Evolutionary conservation across 345 rosid genomes (phyloP).

Genomic region (Citrus mangshanensis): DNA sequence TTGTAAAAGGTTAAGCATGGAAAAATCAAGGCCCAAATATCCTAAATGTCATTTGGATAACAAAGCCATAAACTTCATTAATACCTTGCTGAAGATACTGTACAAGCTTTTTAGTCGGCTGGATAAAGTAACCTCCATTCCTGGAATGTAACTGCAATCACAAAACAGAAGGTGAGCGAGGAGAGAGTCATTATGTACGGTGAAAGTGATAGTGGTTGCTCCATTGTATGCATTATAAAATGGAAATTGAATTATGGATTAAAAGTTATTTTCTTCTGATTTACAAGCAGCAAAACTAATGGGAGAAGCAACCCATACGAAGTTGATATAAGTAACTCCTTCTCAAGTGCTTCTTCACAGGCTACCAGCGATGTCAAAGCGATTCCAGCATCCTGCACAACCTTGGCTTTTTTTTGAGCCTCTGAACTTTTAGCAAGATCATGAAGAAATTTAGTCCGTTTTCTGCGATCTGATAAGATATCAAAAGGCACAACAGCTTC

Average conservation of each 20-base stretch:
- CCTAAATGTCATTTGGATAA: neutral
- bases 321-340: constrained; percentile 57
- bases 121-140: constrained; percentile 74
- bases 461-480: constrained; percentile 56
- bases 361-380: constrained; percentile 64
- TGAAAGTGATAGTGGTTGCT: neutral
- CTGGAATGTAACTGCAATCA: constrained; percentile 68
- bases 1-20: neutral
- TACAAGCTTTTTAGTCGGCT: constrained; percentile 68
- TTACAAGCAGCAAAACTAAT: constrained; percentile 3
- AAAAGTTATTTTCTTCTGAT: neutral
- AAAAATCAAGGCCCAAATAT: neutral
- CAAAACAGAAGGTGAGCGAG: neutral
- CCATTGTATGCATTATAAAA: neutral
- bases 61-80: neutral
- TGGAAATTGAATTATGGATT: neutral
- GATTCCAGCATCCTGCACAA: constrained; percentile 60
- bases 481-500: constrained; percentile 77
- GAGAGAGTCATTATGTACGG: constrained; percentile 10
- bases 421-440: constrained; percentile 41
- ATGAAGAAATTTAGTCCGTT: constrained; percentile 40
- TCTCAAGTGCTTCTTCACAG: constrained; percentile 69
- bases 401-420: constrained; percentile 40
- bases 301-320: constrained; percentile 44
- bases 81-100: constrained; percentile 70